phyloP scores from a whole-genome alignment of 177 flowering plant species.

The Vitis hybrid region DNA sequence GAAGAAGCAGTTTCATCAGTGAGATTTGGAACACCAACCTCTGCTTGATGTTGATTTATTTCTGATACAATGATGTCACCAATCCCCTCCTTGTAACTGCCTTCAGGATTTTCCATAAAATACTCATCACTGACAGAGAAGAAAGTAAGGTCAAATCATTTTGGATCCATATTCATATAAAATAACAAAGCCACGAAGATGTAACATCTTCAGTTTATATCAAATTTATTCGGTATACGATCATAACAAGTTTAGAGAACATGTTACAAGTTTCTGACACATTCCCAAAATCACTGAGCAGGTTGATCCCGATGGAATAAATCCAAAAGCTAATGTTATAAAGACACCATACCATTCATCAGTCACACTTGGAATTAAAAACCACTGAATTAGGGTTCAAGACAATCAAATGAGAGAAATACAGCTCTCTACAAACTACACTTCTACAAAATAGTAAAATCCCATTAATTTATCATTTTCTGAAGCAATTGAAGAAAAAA shows the following conservation, averaged over 20 bases:
- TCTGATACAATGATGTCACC: slow-evolving; percentile 4
- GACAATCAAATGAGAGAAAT: too few relatives aligned
- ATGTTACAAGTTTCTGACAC: too few relatives aligned
- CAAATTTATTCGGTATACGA: not conserved
- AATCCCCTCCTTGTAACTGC: slow-evolving; percentile 7
- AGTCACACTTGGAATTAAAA: too few relatives aligned
- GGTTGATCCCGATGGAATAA: too few relatives aligned
- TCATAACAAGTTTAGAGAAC: too few relatives aligned
- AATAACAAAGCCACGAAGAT: not conserved
- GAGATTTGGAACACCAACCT: slow-evolving; percentile 17
- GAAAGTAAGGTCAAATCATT: not conserved
- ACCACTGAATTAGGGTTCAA: too few relatives aligned
- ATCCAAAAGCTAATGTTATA: too few relatives aligned
- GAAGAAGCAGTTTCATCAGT: slow-evolving; percentile 11
- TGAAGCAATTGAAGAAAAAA: not conserved
- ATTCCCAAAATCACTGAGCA: too few relatives aligned
- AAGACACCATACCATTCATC: too few relatives aligned
- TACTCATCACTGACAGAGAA: slow-evolving; percentile 40
- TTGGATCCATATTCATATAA: not conserved
- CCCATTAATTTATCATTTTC: too few relatives aligned
- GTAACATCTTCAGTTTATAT: not conserved
- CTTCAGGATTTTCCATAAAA: slow-evolving; percentile 23
- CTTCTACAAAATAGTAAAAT: too few relatives aligned
- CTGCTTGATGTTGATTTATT: slow-evolving; percentile 13
- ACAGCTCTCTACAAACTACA: too few relatives aligned